Conservation (phyloP, 352 stramenopile species). For the Globisporangium viniferum region DNA sequence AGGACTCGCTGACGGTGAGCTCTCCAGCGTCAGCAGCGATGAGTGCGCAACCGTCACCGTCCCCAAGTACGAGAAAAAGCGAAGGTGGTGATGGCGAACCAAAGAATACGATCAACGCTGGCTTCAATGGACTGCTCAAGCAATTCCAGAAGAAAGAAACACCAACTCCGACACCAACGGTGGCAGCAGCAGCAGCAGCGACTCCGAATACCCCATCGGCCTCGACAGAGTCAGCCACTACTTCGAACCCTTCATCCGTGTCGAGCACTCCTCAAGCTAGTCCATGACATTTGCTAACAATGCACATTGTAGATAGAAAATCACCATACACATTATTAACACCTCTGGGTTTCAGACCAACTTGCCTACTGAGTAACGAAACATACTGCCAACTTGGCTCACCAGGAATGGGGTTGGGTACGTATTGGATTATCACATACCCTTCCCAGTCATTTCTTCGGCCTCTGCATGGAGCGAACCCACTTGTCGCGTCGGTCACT, state of each 20-base stretch:
- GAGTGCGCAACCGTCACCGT: slow-evolving; percentile 8
- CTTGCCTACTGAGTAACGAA: neutral
- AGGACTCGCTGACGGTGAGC: slow-evolving; percentile 6
- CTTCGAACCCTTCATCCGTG: neutral
- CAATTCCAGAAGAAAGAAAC: slow-evolving; percentile 11
- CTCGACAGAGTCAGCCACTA: neutral
- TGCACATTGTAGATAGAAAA: slow-evolving; percentile 1
- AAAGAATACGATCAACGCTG: neutral
- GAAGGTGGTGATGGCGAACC: neutral
- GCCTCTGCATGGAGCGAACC: neutral
- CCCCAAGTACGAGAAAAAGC: neutral
- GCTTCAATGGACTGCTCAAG: slow-evolving; percentile 7
- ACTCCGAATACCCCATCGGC: neutral
- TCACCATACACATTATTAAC: neutral
- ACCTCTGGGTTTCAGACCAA: neutral
- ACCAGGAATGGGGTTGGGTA: neutral
- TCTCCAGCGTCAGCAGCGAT: neutral
- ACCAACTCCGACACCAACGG: neutral
- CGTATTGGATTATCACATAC: neutral
- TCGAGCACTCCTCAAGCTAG: neutral
- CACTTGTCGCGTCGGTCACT: slow-evolving; percentile 20
- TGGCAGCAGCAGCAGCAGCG: neutral
- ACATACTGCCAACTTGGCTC: neutral
- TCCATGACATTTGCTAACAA: neutral
- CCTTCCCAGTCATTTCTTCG: neutral